phyloP scores from a whole-genome alignment of 495 filamentous ascomycete genomes.

The Physcia stellaris region DNA sequence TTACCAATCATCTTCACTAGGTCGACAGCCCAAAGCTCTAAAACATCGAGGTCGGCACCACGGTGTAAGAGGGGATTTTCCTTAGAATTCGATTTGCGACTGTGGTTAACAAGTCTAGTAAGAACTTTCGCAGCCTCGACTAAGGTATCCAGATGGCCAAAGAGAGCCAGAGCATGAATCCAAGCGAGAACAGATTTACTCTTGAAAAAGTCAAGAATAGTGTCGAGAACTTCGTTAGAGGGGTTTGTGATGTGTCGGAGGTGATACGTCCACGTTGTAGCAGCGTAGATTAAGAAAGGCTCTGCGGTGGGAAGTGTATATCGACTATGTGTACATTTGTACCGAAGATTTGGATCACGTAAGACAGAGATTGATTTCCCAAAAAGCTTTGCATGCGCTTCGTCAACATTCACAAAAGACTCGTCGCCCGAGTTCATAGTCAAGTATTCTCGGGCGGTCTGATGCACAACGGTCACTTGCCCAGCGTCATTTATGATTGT shows the following conservation, averaged over 20 bases:
- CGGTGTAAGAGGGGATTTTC: slow-evolving; percentile 7
- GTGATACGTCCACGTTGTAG: slow-evolving; percentile 9
- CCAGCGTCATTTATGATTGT: slow-evolving; percentile 17
- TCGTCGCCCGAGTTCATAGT: slow-evolving; percentile 1
- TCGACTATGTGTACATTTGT: not conserved
- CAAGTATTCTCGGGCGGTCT: slow-evolving; percentile 24
- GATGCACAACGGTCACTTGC: slow-evolving; percentile 21
- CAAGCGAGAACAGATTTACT: slow-evolving; percentile 13
- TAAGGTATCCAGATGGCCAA: slow-evolving; percentile 6
- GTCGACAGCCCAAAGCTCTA: slow-evolving; percentile 28
- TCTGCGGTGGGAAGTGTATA: not conserved
- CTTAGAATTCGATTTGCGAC: slow-evolving; percentile 6
- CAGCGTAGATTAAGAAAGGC: slow-evolving; percentile 10
- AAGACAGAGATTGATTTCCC: slow-evolving; percentile 7
- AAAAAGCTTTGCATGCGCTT: slow-evolving; percentile 8
- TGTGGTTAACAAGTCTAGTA: slow-evolving; percentile 1
- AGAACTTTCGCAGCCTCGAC: slow-evolving; percentile 10
- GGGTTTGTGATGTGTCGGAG: not conserved
- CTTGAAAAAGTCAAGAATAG: slow-evolving; percentile 11
- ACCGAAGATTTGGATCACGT: slow-evolving; percentile 3
- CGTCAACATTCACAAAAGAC: slow-evolving; percentile 1
- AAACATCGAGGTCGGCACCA: slow-evolving; percentile 12
- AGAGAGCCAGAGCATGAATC: slow-evolving; percentile 14
- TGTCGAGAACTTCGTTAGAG: not conserved
- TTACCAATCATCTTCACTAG: slow-evolving; percentile 26